phyloP scores from a whole-genome alignment of 176 grass and related monocot genomes.

The Ensete glaucum region DNA sequence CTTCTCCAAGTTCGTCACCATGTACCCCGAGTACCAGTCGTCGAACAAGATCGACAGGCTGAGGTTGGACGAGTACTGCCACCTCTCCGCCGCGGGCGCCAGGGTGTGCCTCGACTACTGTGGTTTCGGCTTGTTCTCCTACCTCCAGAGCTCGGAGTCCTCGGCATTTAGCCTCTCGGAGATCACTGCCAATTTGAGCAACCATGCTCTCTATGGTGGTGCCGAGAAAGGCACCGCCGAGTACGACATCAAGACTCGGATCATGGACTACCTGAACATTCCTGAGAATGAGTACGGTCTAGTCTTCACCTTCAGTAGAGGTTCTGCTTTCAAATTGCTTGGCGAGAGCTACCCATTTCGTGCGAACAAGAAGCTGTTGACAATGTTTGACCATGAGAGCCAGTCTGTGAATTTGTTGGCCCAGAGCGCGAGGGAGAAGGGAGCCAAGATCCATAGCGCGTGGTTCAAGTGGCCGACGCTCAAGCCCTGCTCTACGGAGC shows the following conservation, averaged over 20 bases:
- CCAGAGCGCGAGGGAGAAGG: constrained; percentile 79
- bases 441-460: constrained; percentile 68
- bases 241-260: constrained; percentile 65
- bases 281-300: constrained; percentile 88
- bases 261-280: constrained; percentile 99
- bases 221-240: constrained; percentile 78
- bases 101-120: constrained; percentile 98
- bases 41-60: constrained; percentile 59
- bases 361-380: constrained; percentile 75
- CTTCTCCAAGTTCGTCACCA: constrained; percentile 70
- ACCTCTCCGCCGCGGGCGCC: constrained; percentile 49
- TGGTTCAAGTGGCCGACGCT: constrained; percentile 87
- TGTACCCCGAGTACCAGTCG: constrained; percentile 81
- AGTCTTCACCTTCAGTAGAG: constrained; percentile 85
- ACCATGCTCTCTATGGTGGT: constrained; percentile 78
- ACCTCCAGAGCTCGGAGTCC: constrained; percentile 70
- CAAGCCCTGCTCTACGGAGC: constrained; percentile 79
- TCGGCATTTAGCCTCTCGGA: constrained; percentile 69
- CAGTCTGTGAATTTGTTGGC: constrained; percentile 93
- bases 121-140: constrained; percentile 96
- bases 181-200: constrained; percentile 89
- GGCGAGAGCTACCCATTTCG: constrained; percentile 90
- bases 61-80: constrained; percentile 68
- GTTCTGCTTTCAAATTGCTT: constrained; percentile 79
- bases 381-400: constrained; percentile 98